Conservation (phyloP, 192 early-diverging fungal species). For the Coemansia sp. region DNA sequence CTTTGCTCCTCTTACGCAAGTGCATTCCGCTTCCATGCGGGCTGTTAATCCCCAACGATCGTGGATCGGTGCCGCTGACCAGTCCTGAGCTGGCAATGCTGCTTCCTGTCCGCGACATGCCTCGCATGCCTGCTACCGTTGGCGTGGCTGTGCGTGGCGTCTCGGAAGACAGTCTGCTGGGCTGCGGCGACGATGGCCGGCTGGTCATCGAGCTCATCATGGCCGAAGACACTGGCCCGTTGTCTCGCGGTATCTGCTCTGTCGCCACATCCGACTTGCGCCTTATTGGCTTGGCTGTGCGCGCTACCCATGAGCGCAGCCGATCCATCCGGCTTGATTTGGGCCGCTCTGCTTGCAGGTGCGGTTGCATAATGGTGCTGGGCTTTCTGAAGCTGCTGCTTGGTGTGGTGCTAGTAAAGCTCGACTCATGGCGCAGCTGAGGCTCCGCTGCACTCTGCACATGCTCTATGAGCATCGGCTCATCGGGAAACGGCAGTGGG, state of each 20-base stretch:
- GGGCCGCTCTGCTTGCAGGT: constrained; percentile 33
- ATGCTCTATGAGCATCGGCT: constrained; percentile 13
- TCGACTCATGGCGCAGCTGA: not conserved
- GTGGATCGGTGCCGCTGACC: constrained; percentile 27
- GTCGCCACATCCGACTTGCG: constrained; percentile 45
- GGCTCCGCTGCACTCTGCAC: not conserved
- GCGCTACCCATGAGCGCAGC: constrained; percentile 50
- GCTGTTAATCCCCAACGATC: constrained; percentile 26
- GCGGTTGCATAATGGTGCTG: not conserved
- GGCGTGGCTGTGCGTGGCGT: not conserved
- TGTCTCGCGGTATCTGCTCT: constrained; percentile 20
- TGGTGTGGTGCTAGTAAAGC: not conserved
- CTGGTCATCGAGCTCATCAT: not conserved
- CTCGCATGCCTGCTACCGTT: not conserved
- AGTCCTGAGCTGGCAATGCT: constrained; percentile 13
- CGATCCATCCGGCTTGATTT: constrained; percentile 51
- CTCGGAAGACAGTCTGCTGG: constrained; percentile 11
- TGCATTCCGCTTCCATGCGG: constrained; percentile 7
- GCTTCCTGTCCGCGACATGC: not conserved
- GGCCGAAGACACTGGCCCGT: constrained; percentile 2
- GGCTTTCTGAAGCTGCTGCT: not conserved
- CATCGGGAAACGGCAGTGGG: constrained; percentile 52
- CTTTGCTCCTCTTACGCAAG: constrained; percentile 48
- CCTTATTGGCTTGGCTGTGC: constrained; percentile 49
- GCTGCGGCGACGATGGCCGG: constrained; percentile 5